Evolutionary conservation across 805 yeast genomes (phyloP).

Genomic region (Wickerhamiella azymoides): DNA sequence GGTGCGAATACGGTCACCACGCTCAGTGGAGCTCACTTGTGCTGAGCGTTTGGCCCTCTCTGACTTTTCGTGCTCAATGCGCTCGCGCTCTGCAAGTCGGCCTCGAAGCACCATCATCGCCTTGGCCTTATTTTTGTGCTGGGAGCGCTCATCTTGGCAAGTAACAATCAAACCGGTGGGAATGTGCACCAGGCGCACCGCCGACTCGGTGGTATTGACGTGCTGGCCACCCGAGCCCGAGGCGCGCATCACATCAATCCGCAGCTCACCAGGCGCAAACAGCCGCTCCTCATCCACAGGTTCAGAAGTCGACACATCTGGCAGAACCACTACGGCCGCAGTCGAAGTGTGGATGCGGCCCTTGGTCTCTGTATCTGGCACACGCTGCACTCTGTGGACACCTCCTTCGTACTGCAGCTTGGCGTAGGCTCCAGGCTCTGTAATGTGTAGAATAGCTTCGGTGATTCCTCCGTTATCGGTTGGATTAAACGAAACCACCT

Average conservation of each 20-base stretch:
- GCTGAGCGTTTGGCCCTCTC: slow-evolving; percentile 58
- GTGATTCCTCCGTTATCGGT: slow-evolving; percentile 48
- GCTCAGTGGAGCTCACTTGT: slow-evolving; percentile 78
- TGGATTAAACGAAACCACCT: slow-evolving; percentile 41
- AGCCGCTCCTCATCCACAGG: slow-evolving; percentile 47
- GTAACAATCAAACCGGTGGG: slow-evolving; percentile 82
- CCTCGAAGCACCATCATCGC: slow-evolving; percentile 76
- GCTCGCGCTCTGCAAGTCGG: slow-evolving; percentile 67
- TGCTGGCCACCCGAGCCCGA: slow-evolving; percentile 98
- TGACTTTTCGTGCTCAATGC: slow-evolving; percentile 45
- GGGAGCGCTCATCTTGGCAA: slow-evolving; percentile 92
- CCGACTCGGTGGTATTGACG: slow-evolving; percentile 94
- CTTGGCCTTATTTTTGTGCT: slow-evolving; percentile 84
- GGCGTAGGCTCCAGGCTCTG: slow-evolving; percentile 65
- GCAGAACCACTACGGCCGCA: slow-evolving; percentile 87
- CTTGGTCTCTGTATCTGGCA: slow-evolving; percentile 85
- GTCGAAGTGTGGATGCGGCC: slow-evolving; percentile 95
- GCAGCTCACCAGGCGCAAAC: slow-evolving; percentile 74
- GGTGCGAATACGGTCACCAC: slow-evolving; percentile 87
- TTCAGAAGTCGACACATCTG: slow-evolving; percentile 33
- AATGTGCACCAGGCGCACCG: slow-evolving; percentile 80
- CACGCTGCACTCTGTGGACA: slow-evolving; percentile 88
- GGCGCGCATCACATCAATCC: slow-evolving; percentile 94
- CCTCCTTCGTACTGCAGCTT: slow-evolving; percentile 76
- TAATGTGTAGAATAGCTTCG: slow-evolving; percentile 64